A percentile compares a stretch with the other conserved stretches of the same genome.
Conservation (phyloP, 441 rosid genomes). For the Erysimum pusillum region DNA sequence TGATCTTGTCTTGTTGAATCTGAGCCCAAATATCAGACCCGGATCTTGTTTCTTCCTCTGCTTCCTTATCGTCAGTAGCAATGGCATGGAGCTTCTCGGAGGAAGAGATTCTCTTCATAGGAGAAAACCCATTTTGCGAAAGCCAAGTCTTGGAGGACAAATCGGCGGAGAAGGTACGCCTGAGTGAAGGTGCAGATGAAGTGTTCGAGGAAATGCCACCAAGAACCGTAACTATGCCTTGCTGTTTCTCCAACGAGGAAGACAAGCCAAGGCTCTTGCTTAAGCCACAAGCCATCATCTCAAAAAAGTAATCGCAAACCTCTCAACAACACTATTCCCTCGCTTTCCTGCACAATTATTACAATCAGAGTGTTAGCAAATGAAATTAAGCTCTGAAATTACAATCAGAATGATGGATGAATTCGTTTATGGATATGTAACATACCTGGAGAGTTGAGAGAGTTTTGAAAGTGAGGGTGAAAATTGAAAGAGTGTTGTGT, state of each 20-base stretch:
- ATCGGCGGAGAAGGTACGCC: conserved; percentile 84
- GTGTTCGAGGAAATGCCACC: conserved; percentile 50
- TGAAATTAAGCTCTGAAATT: background rate
- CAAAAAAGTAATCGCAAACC: background rate
- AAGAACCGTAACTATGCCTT: conserved; percentile 83
- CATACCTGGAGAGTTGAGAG: conserved; percentile 36
- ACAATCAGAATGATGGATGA: background rate
- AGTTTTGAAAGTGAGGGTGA: background rate
- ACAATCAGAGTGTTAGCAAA: conserved; percentile 30
- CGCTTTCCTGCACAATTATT: conserved; percentile 38
- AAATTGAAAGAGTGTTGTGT: conserved; percentile 13
- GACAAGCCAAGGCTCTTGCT: conserved; percentile 62
- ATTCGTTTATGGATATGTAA: background rate
- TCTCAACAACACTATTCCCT: conserved; percentile 26
- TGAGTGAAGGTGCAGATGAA: conserved; percentile 56
- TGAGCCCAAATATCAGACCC: conserved; percentile 57
- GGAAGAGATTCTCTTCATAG: conserved; percentile 65
- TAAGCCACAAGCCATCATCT: conserved; percentile 62
- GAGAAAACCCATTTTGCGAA: conserved; percentile 57
- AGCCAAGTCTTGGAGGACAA: conserved; percentile 81
- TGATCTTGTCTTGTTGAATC: conserved; percentile 53
- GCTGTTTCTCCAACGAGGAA: conserved; percentile 58
- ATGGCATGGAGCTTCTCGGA: conserved; percentile 55
- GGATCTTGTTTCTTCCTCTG: conserved; percentile 37
- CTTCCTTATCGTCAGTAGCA: conserved; percentile 40